Conservation (phyloP, 2,329 filamentous ascomycete species). For the Emericellopsis atlantica region DNA sequence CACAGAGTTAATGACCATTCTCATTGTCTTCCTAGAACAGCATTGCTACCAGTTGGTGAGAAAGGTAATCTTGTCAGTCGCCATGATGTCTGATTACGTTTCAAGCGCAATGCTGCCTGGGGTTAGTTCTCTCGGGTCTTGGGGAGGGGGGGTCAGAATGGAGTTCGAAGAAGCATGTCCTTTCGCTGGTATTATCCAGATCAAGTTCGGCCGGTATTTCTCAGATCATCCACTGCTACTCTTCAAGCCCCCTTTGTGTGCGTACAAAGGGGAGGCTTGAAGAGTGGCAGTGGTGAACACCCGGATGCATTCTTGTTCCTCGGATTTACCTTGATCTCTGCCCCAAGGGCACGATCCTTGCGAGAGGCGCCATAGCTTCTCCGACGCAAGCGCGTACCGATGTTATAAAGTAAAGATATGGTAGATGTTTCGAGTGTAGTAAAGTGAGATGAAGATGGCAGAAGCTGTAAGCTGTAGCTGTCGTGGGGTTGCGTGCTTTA, state of each 20-base stretch:
- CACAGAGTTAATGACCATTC: constrained; percentile 1
- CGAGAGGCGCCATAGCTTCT: constrained; percentile 14
- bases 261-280: not conserved
- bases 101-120: constrained; percentile 25
- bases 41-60: constrained; percentile 64
- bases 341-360: constrained; percentile 13
- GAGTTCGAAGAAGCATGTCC: constrained; percentile 62
- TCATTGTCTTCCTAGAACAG: not conserved
- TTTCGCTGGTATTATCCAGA: constrained; percentile 83
- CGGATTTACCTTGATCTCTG: constrained; percentile 31
- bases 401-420: not conserved
- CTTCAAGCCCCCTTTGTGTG: not conserved
- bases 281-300: constrained; percentile 19
- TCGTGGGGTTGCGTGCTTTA: no score
- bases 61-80: constrained; percentile 77
- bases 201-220: constrained; percentile 75
- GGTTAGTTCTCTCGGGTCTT: constrained; percentile 28
- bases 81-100: constrained; percentile 51
- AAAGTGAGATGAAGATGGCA: not conserved
- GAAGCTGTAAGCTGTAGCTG: not conserved
- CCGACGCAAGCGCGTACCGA: constrained; percentile 4
- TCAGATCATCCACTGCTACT: constrained; percentile 34
- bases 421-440: not conserved
- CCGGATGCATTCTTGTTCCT: constrained; percentile 29
- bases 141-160: constrained; percentile 7